Evolutionary conservation across 352 stramenopile genomes (phyloP).

Genomic region (Aphanomyces cochlioides): DNA sequence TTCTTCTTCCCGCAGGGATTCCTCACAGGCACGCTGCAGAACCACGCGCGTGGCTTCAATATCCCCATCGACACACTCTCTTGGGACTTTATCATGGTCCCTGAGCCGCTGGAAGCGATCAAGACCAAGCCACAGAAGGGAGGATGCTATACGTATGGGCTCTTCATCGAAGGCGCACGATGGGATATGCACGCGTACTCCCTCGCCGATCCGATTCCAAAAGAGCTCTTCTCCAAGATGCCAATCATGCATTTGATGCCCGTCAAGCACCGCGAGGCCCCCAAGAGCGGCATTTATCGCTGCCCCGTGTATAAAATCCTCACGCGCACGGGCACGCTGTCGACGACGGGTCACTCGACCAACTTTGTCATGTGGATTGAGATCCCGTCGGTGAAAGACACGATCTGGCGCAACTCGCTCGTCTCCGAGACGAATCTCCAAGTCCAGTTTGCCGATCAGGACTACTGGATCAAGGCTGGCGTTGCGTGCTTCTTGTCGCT

Average conservation of each 20-base stretch:
- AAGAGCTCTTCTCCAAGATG: constrained; percentile 52
- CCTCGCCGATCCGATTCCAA: constrained; percentile 48
- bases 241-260: constrained; percentile 79
- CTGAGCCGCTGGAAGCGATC: constrained; percentile 52
- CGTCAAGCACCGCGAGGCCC: constrained; percentile 52
- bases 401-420: constrained; percentile 80
- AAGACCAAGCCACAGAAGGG: constrained; percentile 49
- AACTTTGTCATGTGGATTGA: constrained; percentile 99
- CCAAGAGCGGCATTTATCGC: constrained; percentile 66
- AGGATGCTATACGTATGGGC: constrained; percentile 87
- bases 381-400: constrained; percentile 79
- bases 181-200: constrained; percentile 63
- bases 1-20: constrained; percentile 93
- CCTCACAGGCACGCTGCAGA: constrained; percentile 90
- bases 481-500: constrained; percentile 92
- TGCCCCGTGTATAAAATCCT: constrained; percentile 90
- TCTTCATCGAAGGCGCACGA: constrained; percentile 89
- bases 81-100: constrained; percentile 85
- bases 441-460: constrained; percentile 88
- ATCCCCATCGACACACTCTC: constrained; percentile 90
- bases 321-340: constrained; percentile 86
- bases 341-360: constrained; percentile 94
- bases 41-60: constrained; percentile 84
- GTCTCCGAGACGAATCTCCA: constrained; percentile 92
- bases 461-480: constrained; percentile 95